Percentiles rank a stretch among this genome's conserved stretches.
These are phyloP conservation scores for Neoboletus magnificus DNA, from an alignment of 768 basidiomycete species.

Conservation along the genomic window DNA sequence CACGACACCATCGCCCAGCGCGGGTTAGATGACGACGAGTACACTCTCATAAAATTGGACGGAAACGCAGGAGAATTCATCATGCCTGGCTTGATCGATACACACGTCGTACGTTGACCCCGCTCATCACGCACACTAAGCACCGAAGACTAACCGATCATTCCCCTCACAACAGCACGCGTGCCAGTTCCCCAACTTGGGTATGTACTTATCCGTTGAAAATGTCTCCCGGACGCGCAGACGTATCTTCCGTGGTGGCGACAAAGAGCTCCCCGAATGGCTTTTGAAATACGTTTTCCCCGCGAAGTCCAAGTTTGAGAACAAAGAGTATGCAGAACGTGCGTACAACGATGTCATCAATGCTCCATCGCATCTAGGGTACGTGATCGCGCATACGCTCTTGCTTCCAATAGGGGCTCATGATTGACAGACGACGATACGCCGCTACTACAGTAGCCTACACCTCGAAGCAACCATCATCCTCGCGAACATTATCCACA, in stretches of 20 bases:
- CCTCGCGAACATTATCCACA: constrained; percentile 69
- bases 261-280: constrained; percentile 86
- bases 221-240: neutral
- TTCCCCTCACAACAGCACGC: constrained; percentile 19
- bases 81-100: constrained; percentile 86
- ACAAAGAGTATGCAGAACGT: constrained; percentile 59
- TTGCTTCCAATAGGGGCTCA: neutral
- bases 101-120: constrained; percentile 69
- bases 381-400: constrained; percentile 25
- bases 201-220: constrained; percentile 17
- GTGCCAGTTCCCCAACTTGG: constrained; percentile 40
- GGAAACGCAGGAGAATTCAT: constrained; percentile 57
- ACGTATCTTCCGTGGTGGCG: constrained; percentile 50
- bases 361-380: constrained; percentile 71
- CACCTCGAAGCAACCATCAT: constrained; percentile 76
- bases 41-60: constrained; percentile 34
- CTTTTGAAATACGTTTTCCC: constrained; percentile 80
- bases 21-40: constrained; percentile 39
- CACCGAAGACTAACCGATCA: neutral
- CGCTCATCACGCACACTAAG: neutral
- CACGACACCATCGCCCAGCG: constrained; percentile 49
- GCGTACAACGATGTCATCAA: constrained; percentile 69
- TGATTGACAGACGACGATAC: constrained; percentile 69
- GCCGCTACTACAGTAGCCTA: constrained; percentile 83
- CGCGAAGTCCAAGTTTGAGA: constrained; percentile 69